Evolutionary conservation across 2,329 filamentous ascomycete genomes (phyloP).

Genomic region (Cercospora beticola): DNA sequence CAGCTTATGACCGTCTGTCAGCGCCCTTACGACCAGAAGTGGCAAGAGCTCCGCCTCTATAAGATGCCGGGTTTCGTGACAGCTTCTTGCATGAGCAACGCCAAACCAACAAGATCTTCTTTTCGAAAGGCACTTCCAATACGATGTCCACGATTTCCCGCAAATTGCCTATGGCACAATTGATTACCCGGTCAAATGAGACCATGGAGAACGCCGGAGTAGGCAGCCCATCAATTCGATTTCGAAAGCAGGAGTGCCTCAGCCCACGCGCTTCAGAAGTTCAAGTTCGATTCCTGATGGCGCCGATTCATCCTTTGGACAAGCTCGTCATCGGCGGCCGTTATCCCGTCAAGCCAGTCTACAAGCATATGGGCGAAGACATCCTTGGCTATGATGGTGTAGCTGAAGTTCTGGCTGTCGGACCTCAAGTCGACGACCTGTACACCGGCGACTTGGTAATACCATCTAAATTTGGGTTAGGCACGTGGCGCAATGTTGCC

Average conservation of each 20-base stretch:
- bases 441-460: neutral
- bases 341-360: neutral
- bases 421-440: neutral
- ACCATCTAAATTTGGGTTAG: neutral
- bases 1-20: neutral
- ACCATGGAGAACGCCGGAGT: neutral
- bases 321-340: neutral
- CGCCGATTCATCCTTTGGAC: constrained; percentile 2
- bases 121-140: too few relatives aligned
- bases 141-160: neutral
- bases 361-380: neutral
- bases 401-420: neutral
- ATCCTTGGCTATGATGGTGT: constrained; percentile 1
- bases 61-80: too few relatives aligned
- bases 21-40: neutral
- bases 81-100: neutral
- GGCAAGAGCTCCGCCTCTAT: neutral
- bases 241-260: neutral
- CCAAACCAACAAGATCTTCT: neutral
- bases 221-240: neutral
- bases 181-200: neutral
- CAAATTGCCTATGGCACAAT: neutral
- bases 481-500: neutral
- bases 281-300: neutral
- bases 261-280: neutral